Evolutionary conservation across 306 rosid genomes (phyloP).

Genomic region (Hippophae gyantsensis): DNA sequence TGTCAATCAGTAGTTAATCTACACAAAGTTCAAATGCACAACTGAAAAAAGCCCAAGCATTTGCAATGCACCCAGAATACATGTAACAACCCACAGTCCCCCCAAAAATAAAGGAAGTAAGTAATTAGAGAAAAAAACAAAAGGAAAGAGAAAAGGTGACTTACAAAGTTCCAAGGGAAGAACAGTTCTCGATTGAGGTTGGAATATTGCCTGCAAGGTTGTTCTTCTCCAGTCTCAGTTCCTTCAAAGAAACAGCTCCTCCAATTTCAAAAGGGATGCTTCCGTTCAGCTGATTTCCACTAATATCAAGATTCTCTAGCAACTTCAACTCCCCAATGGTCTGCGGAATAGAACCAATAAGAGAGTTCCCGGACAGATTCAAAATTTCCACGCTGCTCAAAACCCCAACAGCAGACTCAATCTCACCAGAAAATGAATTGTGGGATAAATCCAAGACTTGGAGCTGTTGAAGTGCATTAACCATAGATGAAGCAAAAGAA

Average conservation of each 20-base stretch:
- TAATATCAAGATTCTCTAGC: conserved; percentile 58
- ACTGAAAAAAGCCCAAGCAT: conserved; percentile 7
- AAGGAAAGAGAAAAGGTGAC: conserved; percentile 28
- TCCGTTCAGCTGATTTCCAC: conserved; percentile 62
- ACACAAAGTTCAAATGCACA: background rate
- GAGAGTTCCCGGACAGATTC: conserved; percentile 60
- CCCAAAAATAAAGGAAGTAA: background rate
- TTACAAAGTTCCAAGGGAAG: conserved; percentile 66
- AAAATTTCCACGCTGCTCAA: conserved; percentile 55
- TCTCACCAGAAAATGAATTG: conserved; percentile 65
- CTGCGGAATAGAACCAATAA: conserved; percentile 62
- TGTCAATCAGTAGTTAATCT: background rate
- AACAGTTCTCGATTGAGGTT: conserved; percentile 58
- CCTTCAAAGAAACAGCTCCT: conserved; percentile 51
- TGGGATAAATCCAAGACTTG: conserved; percentile 70
- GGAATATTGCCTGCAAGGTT: conserved; percentile 59
- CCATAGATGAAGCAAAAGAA: conserved; percentile 20
- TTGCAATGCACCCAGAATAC: background rate
- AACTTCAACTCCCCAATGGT: conserved; percentile 54
- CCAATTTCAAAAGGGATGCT: conserved; percentile 67
- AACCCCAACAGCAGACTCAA: conserved; percentile 41
- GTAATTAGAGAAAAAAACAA: conserved; percentile 6
- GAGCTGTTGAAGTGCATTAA: conserved; percentile 45
- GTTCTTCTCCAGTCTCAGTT: conserved; percentile 60
- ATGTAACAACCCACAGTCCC: background rate